Conservation (phyloP, 805 yeast species). For the Pichia kluyveri region DNA sequence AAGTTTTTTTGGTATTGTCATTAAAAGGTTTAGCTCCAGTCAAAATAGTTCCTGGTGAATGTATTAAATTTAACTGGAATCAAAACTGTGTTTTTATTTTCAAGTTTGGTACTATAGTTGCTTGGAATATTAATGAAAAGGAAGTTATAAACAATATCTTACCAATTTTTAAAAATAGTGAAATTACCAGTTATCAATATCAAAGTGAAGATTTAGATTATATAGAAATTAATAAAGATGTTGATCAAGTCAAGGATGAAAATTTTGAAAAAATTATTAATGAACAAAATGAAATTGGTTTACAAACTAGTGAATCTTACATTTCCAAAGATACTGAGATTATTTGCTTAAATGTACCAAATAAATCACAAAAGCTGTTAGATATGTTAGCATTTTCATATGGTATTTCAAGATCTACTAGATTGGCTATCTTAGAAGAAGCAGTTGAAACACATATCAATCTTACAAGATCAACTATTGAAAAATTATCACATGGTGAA, state of each 20-base stretch:
- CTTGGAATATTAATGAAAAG: constrained; percentile 70
- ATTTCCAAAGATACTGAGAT: constrained; percentile 46
- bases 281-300: neutral
- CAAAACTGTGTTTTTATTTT: constrained; percentile 44
- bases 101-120: constrained; percentile 70
- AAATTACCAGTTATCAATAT: constrained; percentile 35
- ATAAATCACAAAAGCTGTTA: constrained; percentile 40
- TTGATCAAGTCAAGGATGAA: neutral
- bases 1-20: constrained; percentile 32
- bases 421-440: constrained; percentile 71
- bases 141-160: constrained; percentile 37
- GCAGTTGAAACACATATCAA: constrained; percentile 61
- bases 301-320: constrained; percentile 27
- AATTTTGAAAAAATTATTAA: neutral
- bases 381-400: constrained; percentile 87
- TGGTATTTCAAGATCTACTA: constrained; percentile 80
- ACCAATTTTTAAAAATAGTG: constrained; percentile 44
- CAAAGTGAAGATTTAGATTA: constrained; percentile 89
- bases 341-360: constrained; percentile 48
- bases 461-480: constrained; percentile 56
- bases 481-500: constrained; percentile 55
- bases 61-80: constrained; percentile 40
- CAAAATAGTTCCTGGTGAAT: constrained; percentile 41
- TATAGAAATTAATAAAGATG: constrained; percentile 22
- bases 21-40: constrained; percentile 27